phyloP scores from a whole-genome alignment of 192 early-diverging fungal species.

The Radiomyces spectabilis region DNA sequence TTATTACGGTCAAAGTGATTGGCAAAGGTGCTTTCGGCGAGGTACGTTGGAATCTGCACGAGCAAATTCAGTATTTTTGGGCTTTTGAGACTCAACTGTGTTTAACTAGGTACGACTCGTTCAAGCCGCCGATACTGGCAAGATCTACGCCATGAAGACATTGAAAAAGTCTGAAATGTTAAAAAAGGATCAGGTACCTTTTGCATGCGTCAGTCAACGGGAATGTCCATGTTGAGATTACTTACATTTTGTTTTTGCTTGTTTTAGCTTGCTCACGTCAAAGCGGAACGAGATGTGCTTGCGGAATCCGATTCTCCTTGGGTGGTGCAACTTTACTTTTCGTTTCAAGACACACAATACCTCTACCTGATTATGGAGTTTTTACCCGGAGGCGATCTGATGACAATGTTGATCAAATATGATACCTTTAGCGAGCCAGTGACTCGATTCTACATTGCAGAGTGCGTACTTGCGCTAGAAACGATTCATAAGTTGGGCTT shows the following conservation, averaged over 20 bases:
- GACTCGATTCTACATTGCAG: constrained; percentile 98
- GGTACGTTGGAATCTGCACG: no score
- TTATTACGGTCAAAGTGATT: constrained; percentile 94
- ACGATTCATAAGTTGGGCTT: constrained; percentile 92
- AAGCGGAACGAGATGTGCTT: constrained; percentile 96
- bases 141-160: constrained; percentile 98
- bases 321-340: constrained; percentile 98
- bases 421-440: constrained; percentile 97
- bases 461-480: constrained; percentile 88
- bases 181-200: constrained; percentile 91
- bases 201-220: no score
- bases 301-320: constrained; percentile 94
- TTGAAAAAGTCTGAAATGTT: constrained; percentile 96
- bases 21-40: constrained; percentile 99
- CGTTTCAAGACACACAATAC: constrained; percentile 91
- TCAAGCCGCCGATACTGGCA: constrained; percentile 93
- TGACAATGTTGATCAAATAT: constrained; percentile 99
- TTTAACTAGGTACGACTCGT: constrained; percentile 92
- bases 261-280: constrained; percentile 86
- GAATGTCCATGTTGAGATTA: background rate
- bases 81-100: no score
- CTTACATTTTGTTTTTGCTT: background rate
- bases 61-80: no score
- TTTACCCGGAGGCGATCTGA: constrained; percentile 96
- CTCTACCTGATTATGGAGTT: constrained; percentile 99